phyloP scores from a whole-genome alignment of 371 early-diverging fungal species.

The Mucor plumbeus region DNA sequence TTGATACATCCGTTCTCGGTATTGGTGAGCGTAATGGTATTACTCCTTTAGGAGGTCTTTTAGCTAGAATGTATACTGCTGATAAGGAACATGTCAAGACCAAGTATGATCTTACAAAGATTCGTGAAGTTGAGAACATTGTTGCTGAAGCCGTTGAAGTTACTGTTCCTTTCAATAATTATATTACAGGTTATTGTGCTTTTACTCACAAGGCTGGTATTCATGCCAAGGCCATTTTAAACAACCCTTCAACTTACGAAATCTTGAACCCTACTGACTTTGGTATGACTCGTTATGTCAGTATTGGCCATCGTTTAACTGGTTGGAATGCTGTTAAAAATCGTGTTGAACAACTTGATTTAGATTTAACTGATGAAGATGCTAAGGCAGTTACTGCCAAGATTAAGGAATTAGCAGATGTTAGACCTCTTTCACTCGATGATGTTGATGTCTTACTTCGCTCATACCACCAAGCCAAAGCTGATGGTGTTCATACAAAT shows the following conservation, averaged over 20 bases:
- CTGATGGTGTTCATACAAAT: slow-evolving; percentile 26
- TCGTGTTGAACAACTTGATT: slow-evolving; percentile 87
- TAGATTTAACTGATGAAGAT: slow-evolving; percentile 85
- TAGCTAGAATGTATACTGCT: slow-evolving; percentile 93
- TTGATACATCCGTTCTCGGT: slow-evolving; percentile 96
- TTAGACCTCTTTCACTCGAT: slow-evolving; percentile 86
- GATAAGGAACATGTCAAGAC: slow-evolving; percentile 86
- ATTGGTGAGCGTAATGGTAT: slow-evolving; percentile 99
- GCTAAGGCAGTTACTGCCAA: slow-evolving; percentile 91
- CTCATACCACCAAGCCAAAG: slow-evolving; percentile 39
- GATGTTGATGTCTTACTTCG: slow-evolving; percentile 75
- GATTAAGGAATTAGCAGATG: slow-evolving; percentile 94
- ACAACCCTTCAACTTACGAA: slow-evolving; percentile 97
- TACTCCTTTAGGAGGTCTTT: slow-evolving; percentile 92
- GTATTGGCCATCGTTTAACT: slow-evolving; percentile 94
- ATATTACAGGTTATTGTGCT: slow-evolving; percentile 97
- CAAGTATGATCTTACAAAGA: slow-evolving; percentile 91
- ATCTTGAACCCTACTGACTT: slow-evolving; percentile 96
- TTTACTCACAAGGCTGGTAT: slow-evolving; percentile 99
- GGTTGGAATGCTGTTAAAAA: slow-evolving; percentile 99
- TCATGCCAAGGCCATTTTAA: slow-evolving; percentile 97
- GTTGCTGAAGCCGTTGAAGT: slow-evolving; percentile 95
- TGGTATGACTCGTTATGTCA: slow-evolving; percentile 96
- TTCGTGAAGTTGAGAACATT: slow-evolving; percentile 93
- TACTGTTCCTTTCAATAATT: slow-evolving; percentile 97